These are phyloP conservation scores for Carallia brachiata DNA, from an alignment of 345 rosid genomes.

Conservation along the genomic window DNA sequence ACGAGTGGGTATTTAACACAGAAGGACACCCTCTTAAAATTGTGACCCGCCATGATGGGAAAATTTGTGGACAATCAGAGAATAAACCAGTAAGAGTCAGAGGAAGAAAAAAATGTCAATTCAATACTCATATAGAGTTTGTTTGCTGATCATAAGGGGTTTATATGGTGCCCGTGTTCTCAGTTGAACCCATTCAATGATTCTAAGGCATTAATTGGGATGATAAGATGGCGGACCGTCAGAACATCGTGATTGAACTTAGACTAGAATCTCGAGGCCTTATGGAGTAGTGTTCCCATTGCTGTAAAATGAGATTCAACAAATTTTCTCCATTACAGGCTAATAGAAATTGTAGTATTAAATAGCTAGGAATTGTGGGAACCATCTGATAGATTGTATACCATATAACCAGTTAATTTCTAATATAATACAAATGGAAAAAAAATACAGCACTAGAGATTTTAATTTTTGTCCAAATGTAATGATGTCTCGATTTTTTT, in stretches of 20 bases:
- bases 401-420: not conserved
- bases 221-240: not conserved
- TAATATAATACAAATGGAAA: too few relatives aligned
- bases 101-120: not conserved
- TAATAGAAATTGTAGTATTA: not conserved
- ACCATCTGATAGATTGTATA: too few relatives aligned
- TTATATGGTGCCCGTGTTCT: not conserved
- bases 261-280: constrained; percentile 1
- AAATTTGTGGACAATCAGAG: not conserved
- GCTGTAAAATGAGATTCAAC: not conserved
- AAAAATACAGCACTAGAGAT: too few relatives aligned
- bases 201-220: not conserved
- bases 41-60: not conserved
- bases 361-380: not conserved
- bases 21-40: too few relatives aligned
- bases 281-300: not conserved
- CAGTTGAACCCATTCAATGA: not conserved
- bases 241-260: not conserved
- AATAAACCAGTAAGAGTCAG: not conserved
- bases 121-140: not conserved
- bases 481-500: too few relatives aligned
- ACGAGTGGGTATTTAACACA: too few relatives aligned
- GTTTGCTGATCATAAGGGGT: not conserved
- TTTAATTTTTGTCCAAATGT: too few relatives aligned
- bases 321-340: not conserved